Conservation (phyloP, 768 basidiomycete species). For the Leccinum rimulosum region DNA sequence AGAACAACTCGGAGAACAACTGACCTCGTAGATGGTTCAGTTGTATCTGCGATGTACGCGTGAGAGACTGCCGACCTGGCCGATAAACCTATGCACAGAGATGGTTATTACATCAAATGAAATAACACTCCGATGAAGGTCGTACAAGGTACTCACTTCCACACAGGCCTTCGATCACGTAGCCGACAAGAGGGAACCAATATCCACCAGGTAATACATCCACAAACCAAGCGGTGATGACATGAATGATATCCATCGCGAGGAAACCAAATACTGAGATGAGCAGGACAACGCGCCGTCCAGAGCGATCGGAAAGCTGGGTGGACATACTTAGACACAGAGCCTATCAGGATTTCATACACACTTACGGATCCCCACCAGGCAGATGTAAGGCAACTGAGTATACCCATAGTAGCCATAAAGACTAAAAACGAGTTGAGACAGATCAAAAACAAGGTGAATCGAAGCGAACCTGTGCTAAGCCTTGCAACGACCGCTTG, state of each 20-base stretch:
- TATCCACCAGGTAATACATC: slow-evolving; percentile 74
- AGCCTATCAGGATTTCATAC: neutral
- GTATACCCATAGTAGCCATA: slow-evolving; percentile 61
- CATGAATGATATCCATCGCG: slow-evolving; percentile 59
- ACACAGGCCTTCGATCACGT: slow-evolving; percentile 62
- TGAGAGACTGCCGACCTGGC: slow-evolving; percentile 51
- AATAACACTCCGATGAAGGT: neutral
- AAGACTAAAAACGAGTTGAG: slow-evolving; percentile 45
- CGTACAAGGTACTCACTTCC: slow-evolving; percentile 52
- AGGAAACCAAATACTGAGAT: slow-evolving; percentile 61
- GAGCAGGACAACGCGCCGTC: slow-evolving; percentile 64
- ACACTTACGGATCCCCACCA: slow-evolving; percentile 81
- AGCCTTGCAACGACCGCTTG: slow-evolving; percentile 70
- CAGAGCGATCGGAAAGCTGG: slow-evolving; percentile 75
- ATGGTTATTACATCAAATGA: neutral
- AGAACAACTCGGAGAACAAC: slow-evolving; percentile 2
- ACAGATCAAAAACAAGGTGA: neutral
- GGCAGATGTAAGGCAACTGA: slow-evolving; percentile 75
- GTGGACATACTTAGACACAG: slow-evolving; percentile 1
- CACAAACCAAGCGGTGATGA: slow-evolving; percentile 60
- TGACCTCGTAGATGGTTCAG: slow-evolving; percentile 53
- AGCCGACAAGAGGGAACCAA: slow-evolving; percentile 69
- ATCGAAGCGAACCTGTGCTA: slow-evolving; percentile 47
- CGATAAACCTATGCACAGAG: slow-evolving; percentile 42
- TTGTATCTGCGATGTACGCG: slow-evolving; percentile 71